Base-by-base conservation (phyloP, 2,329 filamentous ascomycete genomes). In the Scolecobasidium constrictum region DNA sequence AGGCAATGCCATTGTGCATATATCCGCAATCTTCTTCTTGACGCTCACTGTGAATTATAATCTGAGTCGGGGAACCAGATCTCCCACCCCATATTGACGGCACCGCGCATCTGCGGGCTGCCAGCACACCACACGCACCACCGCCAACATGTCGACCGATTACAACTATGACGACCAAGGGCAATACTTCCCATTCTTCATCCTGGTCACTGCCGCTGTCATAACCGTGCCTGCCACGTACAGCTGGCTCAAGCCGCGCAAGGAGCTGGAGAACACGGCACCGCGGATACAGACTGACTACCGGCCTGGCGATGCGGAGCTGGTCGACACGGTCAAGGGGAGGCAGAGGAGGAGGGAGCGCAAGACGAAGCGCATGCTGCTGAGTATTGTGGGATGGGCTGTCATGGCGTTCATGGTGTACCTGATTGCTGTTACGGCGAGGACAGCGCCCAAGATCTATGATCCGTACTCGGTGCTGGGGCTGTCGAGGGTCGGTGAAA, bases 131-230 rank as follows among this genome's bases (percentile, higher is more conserved):
- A 42, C 47, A 67, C 80, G 70, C 62, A 92, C 90, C 20, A 28
- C 35, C 43, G 43, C 47, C 67, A 80, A 70, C 62, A 92, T 92
- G 79, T 88, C 82, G 60, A 86, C 84, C 57, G 90, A 96, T 66
- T 98, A 98, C 73, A 93, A 85, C 57, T 98, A 98, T 70, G 92
- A 98, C 75, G 85, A 94, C 61, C 79, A 92, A 77, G 88, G 87
- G 55, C 86, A 95, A 76, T 95, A 95, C 72, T 98, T 95, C 73
- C 92, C 93, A 53, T 94, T 94, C 76, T 98, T 98, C 72, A 82
- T 96, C 66, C 80, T 95, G 60, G 95, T 88, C 35, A 74, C 96
- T 56, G 79, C 83, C 49, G 80, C 81, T 57, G 78, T 98, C 52
- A 75, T 95, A 64, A 95, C 92, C 23, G 67, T 94, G 46, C 88